A percentile compares a stretch with the other conserved stretches of the same genome.
These are phyloP conservation scores for Chytridium lagenaria DNA, from an alignment of 371 early-diverging fungal species.

Conservation along the genomic window DNA sequence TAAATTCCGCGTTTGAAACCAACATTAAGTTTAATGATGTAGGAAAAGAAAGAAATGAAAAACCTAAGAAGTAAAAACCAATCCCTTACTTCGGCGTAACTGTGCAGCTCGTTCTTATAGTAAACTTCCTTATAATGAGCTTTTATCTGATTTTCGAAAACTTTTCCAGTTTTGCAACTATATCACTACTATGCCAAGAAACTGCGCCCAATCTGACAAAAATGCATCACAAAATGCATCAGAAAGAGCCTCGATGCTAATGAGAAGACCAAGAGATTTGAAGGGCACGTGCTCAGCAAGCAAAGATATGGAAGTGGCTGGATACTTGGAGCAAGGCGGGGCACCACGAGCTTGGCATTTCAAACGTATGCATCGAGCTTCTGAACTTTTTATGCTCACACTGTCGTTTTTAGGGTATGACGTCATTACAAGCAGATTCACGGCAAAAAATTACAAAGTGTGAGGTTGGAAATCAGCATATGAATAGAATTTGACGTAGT, in stretches of 20 bases:
- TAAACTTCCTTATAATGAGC: no score
- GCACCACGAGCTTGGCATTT: slow-evolving; percentile 19
- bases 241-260: slow-evolving; percentile 2
- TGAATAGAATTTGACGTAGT: background rate
- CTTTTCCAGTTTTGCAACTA: no score
- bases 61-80: no score
- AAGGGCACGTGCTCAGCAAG: slow-evolving; percentile 29
- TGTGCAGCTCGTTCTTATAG: no score
- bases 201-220: no score
- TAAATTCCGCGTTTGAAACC: no score
- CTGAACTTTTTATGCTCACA: background rate
- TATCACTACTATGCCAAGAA: no score
- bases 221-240: background rate
- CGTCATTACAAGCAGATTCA: slow-evolving; percentile 18
- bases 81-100: no score
- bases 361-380: background rate
- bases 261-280: slow-evolving; percentile 19
- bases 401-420: slow-evolving; percentile 11
- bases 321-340: slow-evolving; percentile 15
- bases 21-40: no score
- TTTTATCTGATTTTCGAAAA: no score
- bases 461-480: slow-evolving; percentile 1
- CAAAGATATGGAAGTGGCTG: slow-evolving; percentile 32
- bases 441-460: slow-evolving; percentile 15
- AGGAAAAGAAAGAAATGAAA: no score